Evolutionary conservation across 2,329 filamentous ascomycete genomes (phyloP).

Genomic region (Ceratocystiopsis minuta): DNA sequence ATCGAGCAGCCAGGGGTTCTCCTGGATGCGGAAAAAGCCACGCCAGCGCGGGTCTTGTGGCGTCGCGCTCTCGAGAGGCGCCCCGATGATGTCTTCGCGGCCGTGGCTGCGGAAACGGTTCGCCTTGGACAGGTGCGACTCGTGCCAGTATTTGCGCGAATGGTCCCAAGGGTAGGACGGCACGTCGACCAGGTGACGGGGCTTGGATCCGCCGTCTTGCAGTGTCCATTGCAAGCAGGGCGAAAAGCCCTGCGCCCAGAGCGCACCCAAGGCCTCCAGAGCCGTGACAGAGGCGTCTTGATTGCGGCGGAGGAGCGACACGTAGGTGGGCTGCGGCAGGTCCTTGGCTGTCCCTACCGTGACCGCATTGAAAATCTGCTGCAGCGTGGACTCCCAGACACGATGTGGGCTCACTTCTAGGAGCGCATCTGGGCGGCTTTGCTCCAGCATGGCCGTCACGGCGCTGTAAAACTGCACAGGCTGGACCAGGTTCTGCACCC

Average conservation of each 20-base stretch:
- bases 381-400: conserved; percentile 7
- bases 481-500: conserved; percentile 18
- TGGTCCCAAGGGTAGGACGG: conserved; percentile 25
- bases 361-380: conserved; percentile 1
- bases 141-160: conserved; percentile 20
- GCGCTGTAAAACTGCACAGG: conserved; percentile 18
- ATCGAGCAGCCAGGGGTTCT: conserved; percentile 27
- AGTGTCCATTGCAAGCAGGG: conserved; percentile 4
- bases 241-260: conserved; percentile 6
- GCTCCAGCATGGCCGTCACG: conserved; percentile 6
- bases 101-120: conserved; percentile 15
- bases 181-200: conserved; percentile 15
- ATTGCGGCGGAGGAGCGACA: conserved; percentile 6
- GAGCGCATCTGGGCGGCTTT: conserved; percentile 2
- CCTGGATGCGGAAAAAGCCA: conserved; percentile 22
- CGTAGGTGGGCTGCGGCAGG: neutral
- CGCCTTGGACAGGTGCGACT: conserved; percentile 16
- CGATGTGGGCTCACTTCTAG: conserved; percentile 9
- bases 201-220: neutral
- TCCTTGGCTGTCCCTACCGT: too few species aligned
- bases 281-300: conserved; percentile 3
- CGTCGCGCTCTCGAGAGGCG: conserved; percentile 10
- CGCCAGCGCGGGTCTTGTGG: conserved; percentile 22
- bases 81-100: conserved; percentile 14
- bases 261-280: conserved; percentile 3